phyloP scores from a whole-genome alignment of 208 protist species.

The Leishmania braziliensis region DNA sequence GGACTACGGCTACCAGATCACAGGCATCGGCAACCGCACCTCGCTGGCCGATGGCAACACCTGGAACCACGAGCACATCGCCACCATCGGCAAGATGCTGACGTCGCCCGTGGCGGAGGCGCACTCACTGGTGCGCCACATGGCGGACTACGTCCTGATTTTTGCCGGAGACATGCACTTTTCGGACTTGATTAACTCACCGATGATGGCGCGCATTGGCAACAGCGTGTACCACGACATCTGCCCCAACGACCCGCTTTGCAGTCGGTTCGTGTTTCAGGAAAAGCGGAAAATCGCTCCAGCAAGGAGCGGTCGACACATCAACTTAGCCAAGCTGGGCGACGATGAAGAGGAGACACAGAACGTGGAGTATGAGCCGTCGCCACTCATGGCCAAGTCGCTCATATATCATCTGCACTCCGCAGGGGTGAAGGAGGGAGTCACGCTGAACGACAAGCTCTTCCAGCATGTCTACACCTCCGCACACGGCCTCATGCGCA shows the following conservation, averaged over 20 bases:
- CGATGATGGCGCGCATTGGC: conserved; percentile 66
- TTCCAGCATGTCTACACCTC: too few species aligned
- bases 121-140: too few species aligned
- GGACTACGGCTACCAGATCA: conserved; percentile 99
- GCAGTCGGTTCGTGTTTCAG: conserved; percentile 47
- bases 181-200: conserved; percentile 58
- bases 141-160: conserved; percentile 97
- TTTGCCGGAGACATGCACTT: conserved; percentile 25
- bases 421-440: too few species aligned
- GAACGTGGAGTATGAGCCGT: not conserved
- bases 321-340: too few species aligned
- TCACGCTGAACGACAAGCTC: too few species aligned
- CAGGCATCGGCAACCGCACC: conserved; percentile 96
- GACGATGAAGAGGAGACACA: not conserved
- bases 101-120: conserved; percentile 87
- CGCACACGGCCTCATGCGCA: not conserved
- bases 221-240: conserved; percentile 82
- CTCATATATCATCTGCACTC: too few species aligned
- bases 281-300: not conserved
- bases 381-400: conserved; percentile 82
- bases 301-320: too few species aligned
- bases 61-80: conserved; percentile 99
- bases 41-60: conserved; percentile 99
- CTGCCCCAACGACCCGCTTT: conserved; percentile 69
- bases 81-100: conserved; percentile 94